A percentile compares a stretch with the other conserved stretches of the same genome.
Conservation (phyloP, 2,329 filamentous ascomycete species). For the Talaromyces funiculosus region DNA sequence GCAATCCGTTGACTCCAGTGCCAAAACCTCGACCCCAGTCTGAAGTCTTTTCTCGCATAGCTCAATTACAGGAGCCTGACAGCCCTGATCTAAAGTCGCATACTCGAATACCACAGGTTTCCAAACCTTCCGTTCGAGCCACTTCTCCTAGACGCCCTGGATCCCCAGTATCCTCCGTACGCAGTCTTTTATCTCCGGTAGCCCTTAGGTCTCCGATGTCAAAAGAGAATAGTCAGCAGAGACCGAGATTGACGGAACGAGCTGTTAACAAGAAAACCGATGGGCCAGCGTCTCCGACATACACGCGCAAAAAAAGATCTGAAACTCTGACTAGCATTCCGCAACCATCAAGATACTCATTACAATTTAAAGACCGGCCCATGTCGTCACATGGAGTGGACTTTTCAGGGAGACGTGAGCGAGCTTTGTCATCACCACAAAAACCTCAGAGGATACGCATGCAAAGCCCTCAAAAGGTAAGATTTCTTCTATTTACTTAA, state of each 20-base stretch:
- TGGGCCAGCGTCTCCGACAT: constrained; percentile 29
- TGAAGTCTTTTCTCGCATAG: constrained; percentile 22
- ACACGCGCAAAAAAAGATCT: constrained; percentile 40
- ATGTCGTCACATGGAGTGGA: constrained; percentile 28
- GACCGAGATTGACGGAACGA: constrained; percentile 27
- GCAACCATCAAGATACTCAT: constrained; percentile 29
- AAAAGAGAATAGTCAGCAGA: constrained; percentile 39
- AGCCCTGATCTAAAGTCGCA: neutral
- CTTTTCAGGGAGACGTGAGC: constrained; percentile 21
- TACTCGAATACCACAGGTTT: constrained; percentile 10
- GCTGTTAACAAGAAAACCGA: constrained; percentile 29
- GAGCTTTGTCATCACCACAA: constrained; percentile 60
- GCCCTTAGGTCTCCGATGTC: constrained; percentile 29
- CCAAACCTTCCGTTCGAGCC: constrained; percentile 8
- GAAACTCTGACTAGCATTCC: constrained; percentile 47
- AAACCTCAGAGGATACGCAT: constrained; percentile 64
- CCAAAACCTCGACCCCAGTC: constrained; percentile 22
- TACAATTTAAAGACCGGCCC: constrained; percentile 31
- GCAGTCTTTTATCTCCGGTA: constrained; percentile 29
- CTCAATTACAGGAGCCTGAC: constrained; percentile 2
- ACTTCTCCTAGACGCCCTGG: constrained; percentile 26
- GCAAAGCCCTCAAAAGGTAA: constrained; percentile 57
- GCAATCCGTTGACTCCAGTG: constrained; percentile 35
- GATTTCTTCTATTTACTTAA: neutral
- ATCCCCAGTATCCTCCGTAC: constrained; percentile 30